These are phyloP conservation scores for Melampsora americana DNA, from an alignment of 1,284 basidiomycete species.

Conservation along the genomic window DNA sequence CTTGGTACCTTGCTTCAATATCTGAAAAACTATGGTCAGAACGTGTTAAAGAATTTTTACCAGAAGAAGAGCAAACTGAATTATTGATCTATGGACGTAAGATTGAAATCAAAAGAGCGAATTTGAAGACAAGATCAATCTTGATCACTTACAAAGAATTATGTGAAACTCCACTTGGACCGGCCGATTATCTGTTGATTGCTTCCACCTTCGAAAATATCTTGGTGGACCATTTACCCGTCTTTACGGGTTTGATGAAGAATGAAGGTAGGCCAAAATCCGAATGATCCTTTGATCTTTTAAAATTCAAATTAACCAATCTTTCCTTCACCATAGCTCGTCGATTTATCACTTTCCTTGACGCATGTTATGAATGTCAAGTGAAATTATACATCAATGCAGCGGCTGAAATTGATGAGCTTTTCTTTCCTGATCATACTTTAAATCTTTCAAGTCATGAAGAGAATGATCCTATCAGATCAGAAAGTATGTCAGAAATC, in stretches of 20 bases:
- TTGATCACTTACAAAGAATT: conserved; percentile 26
- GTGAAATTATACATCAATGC: conserved; percentile 22
- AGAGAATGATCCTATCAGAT: conserved; percentile 9
- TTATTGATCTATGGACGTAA: conserved; percentile 30
- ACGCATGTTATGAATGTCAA: conserved; percentile 36
- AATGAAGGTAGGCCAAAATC: conserved; percentile 59
- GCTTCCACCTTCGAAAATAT: conserved; percentile 63
- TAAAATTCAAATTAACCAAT: neutral
- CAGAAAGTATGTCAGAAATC: conserved; percentile 29
- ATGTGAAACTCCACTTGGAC: conserved; percentile 58
- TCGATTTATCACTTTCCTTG: conserved; percentile 33
- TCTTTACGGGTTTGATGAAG: conserved; percentile 63
- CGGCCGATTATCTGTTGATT: conserved; percentile 68
- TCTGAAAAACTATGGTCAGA: conserved; percentile 1
- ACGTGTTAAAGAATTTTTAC: neutral
- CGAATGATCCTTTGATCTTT: neutral
- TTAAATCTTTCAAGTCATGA: neutral
- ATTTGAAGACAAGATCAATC: conserved; percentile 6
- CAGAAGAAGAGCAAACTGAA: conserved; percentile 3
- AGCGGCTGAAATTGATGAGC: conserved; percentile 13
- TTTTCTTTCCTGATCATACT: conserved; percentile 26
- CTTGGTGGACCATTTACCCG: conserved; percentile 63
- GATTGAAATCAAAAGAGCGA: conserved; percentile 13
- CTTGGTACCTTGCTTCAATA: conserved; percentile 9
- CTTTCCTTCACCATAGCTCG: conserved; percentile 5